These are phyloP conservation scores for Hyaloperonospora brassicae DNA, from an alignment of 352 stramenopile species.

Conservation along the genomic window DNA sequence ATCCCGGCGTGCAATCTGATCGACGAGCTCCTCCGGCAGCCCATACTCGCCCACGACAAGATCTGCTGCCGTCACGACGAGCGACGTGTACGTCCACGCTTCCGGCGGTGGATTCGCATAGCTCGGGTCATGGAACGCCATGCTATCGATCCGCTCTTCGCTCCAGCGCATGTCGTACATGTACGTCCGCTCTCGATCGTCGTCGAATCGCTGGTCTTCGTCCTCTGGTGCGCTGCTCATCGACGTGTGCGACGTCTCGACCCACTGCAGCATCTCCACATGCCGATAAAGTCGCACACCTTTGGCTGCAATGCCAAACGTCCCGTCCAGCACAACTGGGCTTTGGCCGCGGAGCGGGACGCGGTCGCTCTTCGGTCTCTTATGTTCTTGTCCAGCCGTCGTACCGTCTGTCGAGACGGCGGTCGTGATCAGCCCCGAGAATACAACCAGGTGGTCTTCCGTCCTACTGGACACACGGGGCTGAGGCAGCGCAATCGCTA, in stretches of 20 bases:
- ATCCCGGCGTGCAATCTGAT: conserved; percentile 61
- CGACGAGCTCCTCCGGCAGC: conserved; percentile 45
- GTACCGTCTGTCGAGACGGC: conserved; percentile 1
- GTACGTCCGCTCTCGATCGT: conserved; percentile 58
- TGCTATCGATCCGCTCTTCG: conserved; percentile 43
- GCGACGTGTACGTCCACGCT: conserved; percentile 39
- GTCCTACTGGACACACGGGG: conserved; percentile 17
- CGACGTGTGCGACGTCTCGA: conserved; percentile 60
- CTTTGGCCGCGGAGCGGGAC: conserved; percentile 16
- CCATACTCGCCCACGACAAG: conserved; percentile 59
- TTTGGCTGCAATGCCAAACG: conserved; percentile 57
- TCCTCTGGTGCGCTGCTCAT: conserved; percentile 35
- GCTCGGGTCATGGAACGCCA: conserved; percentile 46
- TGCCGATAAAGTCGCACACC: conserved; percentile 52
- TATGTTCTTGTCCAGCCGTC: conserved; percentile 9
- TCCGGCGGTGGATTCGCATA: conserved; percentile 57
- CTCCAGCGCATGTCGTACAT: conserved; percentile 64
- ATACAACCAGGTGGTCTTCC: conserved; percentile 32
- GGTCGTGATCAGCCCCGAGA: conserved; percentile 49
- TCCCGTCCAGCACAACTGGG: conserved; percentile 50
- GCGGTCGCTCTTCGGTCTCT: conserved; percentile 7
- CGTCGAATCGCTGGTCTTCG: conserved; percentile 38
- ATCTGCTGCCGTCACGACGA: conserved; percentile 24
- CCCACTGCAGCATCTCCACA: conserved; percentile 81
- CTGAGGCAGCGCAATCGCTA: conserved; percentile 21